Base-by-base conservation (phyloP, 169 alveolate species). In the Babesia bovis region DNA sequence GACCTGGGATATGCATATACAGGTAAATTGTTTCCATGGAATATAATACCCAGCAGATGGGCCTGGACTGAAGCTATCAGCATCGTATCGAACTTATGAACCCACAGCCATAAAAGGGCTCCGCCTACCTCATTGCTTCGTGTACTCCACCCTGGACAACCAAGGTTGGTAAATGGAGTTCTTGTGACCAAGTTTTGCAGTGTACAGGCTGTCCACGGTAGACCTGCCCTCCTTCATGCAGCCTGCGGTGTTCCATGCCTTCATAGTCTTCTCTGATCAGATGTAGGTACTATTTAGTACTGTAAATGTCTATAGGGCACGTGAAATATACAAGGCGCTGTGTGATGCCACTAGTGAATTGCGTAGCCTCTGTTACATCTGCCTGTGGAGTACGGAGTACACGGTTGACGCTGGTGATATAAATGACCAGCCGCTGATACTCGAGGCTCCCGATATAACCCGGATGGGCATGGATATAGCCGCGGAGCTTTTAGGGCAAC, bases 1-100 rank as follows among this genome's bases (percentile, higher is more conserved):
- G 85, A 76, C 65, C 68, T 76, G 63, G 85, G 75, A 19, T 76
- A 76, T 55, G 63, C 85, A 66, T 76, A 76, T 66, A 45, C 28
- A 4, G 69, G 85, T 76, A 47, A 0, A 60, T 32, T 26, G 19
- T 1, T 45, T 4, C 26, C 10, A 2, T 4, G 13, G 15, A 13
- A 17, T 35, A 28, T 63, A 4, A 44, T 4, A 35, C 32, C 7
- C 33, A 6, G 33, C 25, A 47, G 73, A 19, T 26, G 50, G 7
- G 19, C 5, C 49, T 6, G 60, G 47, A 0, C 10, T 63, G 36
- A 6, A n/a, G 26, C 30, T 50, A 30, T 76, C 85, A 1, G 1
- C 51, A 26, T 66, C 76, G 4, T 81, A 76, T 30, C 78, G 85
- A n/a, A 40, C 25, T 6, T 76, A 76, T 67, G 28, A 32, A n/a